Base-by-base conservation (phyloP, 306 rosid genomes). In the Vachellia pachyceras region DNA sequence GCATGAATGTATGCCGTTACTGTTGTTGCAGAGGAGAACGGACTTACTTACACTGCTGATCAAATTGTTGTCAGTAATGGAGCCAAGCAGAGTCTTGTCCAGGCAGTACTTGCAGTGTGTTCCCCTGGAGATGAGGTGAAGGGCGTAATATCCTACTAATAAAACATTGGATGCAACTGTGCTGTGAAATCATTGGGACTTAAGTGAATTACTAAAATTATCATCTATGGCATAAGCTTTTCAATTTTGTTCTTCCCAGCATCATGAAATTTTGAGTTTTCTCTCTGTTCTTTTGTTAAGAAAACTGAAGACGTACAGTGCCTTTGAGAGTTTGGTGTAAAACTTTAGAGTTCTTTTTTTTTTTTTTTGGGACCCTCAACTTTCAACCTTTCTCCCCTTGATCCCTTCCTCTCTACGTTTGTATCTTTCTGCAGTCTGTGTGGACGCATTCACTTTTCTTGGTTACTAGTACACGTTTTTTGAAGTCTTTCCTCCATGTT, bases 11-110 rank as follows among this genome's bases (percentile, higher is more conserved):
- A 14, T 61, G 39, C 1, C 10, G 5, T 41, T 3, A 3, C 25
- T 57, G 64, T 52, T 80, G 41, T 72, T 79, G 85, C 84, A 95
- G 99, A 88, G 92, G 99, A 95, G 89, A 95, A 95, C 72, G 96
- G 93, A 58, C 79, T 95, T 60, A 84, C 83, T 15, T 95, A 91
- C 68, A 86, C 93, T n/a, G 87, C 96, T 37, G 94, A 95, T 86
- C 93, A 91, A 85, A 80, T 95, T 61, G 82, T 95, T 60, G 91
- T 95, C 79, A 91, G 97, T 79, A 95, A 95, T 80, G 99, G 99
- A 81, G 99, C 99, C 69, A 95, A 95, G 84, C 99, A 95, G 90
- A 86, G 96, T 85, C 25, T 85, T 85, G 14, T 89, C 76, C 99
- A 95, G 79, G 98, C 97, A 5, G 77, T 93, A 46, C 83, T 90